Evolutionary conservation across 495 filamentous ascomycete species (phyloP), one percentile per base, ranked within the genome.

Genomic region (Penicillium samsonianum): DNA sequence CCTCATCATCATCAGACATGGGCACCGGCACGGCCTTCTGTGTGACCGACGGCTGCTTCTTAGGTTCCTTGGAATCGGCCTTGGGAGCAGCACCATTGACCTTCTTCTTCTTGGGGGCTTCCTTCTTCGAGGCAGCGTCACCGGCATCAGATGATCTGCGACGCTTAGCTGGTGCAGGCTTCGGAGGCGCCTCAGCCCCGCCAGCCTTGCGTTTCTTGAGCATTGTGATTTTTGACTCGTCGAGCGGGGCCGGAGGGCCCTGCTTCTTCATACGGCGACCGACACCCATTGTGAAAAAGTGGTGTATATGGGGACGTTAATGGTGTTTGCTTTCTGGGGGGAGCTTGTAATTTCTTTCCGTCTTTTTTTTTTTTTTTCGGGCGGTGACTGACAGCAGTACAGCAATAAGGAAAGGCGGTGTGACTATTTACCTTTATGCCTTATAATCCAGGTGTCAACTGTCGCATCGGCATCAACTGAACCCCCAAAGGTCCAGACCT

Each of bases 261-360:
- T 98, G 94, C 76, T 98, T 96, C 70, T 89, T 87, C 87, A 96
- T 93, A 60, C 94, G 91, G 65, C 91, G 90, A 60, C 91, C 89
- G 56, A 83, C 79, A 75, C 92, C 92, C 92, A 96, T 97, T 70
- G 72, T 85, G 69, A 69, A 53, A 53, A 49, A 57, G 42, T 55
- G 55, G 48, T 57, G 58, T 62, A 55, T 64, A 59, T 65, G 55
- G 53, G 44, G 20, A 55, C 22, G 42, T 55, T 65, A 65, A 50
- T 26, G 30, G 33, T 55, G 45, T 58, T 50, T 58, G 46, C 50
- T 53, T n/a, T 31, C 45, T 31, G 16, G 51, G 28, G n/a, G 47
- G 53, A 56, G 54, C 47, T 51, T 35, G 35, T 28, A 52, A 53
- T 58, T 64, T 67, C 67, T 73, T 70, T 64, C 67, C 58, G 63